Evolutionary conservation across 495 filamentous ascomycete genomes (phyloP).

Genomic region (Penicillium diatomitis): DNA sequence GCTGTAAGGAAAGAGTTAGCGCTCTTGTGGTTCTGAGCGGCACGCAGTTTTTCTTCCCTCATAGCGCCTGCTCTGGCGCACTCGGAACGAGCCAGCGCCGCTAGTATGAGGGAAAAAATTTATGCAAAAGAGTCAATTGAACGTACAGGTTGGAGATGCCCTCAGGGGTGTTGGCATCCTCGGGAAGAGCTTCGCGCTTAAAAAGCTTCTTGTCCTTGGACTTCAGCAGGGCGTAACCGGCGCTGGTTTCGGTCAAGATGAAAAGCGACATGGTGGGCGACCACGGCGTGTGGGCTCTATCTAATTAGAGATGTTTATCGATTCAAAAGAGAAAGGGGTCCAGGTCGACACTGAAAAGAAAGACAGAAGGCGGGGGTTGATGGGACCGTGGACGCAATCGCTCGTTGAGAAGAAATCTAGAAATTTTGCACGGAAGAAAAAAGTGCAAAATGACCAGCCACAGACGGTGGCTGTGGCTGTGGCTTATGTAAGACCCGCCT

Average conservation of each 20-base stretch:
- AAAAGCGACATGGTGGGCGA: constrained; percentile 59
- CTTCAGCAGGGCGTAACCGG: constrained; percentile 96
- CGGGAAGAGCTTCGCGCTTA: constrained; percentile 67
- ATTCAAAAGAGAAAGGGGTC: constrained; percentile 8
- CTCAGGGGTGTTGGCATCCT: constrained; percentile 70
- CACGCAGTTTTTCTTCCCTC: no score
- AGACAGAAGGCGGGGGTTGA: constrained; percentile 6
- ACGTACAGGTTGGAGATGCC: constrained; percentile 79
- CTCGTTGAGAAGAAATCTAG: constrained; percentile 21
- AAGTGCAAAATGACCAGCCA: constrained; percentile 23
- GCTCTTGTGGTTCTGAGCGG: no score
- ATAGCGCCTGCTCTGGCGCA: no score
- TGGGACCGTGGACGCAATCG: constrained; percentile 17
- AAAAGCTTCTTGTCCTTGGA: constrained; percentile 96
- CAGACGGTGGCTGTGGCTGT: constrained; percentile 18
- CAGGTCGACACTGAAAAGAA: constrained; percentile 13
- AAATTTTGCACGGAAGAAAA: constrained; percentile 26
- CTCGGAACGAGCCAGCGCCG: no score
- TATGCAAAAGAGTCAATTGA: constrained; percentile 1
- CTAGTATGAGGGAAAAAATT: no score
- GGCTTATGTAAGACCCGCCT: constrained; percentile 16
- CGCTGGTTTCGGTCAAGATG: constrained; percentile 85
- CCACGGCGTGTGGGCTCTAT: constrained; percentile 22
- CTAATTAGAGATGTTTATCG: constrained; percentile 9
- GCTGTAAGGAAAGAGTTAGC: constrained; percentile 39